Evolutionary conservation across 2,329 filamentous ascomycete genomes (phyloP).

Genomic region (Penicillium sp.): DNA sequence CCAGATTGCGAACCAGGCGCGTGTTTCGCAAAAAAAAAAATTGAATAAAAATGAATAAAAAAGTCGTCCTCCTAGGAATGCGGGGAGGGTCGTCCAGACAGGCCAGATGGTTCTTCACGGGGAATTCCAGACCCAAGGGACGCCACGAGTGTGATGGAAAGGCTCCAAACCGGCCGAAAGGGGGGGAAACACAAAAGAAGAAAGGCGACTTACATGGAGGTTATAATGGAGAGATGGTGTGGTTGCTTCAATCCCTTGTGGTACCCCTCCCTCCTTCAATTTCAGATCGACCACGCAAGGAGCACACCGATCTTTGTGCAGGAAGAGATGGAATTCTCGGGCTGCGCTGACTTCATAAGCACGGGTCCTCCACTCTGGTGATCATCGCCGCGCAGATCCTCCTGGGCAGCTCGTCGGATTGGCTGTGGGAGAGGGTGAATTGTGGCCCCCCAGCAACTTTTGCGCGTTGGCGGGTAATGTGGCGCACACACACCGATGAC

Average conservation of each 20-base stretch:
- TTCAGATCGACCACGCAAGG: constrained; percentile 21
- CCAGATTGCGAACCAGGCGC: constrained; percentile 2
- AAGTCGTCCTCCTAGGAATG: not conserved
- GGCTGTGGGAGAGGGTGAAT: constrained; percentile 7
- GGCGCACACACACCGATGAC: constrained; percentile 4
- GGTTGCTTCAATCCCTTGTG: constrained; percentile 11
- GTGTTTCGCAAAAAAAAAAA: not conserved
- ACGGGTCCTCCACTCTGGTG: constrained; percentile 24
- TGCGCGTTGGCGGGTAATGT: constrained; percentile 17
- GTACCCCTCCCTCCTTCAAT: constrained; percentile 14
- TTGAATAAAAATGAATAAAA: no score
- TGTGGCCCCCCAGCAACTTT: constrained; percentile 10
- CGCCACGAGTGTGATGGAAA: constrained; percentile 6
- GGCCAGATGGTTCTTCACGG: constrained; percentile 2
- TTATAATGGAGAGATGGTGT: constrained; percentile 14
- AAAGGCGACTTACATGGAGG: constrained; percentile 3
- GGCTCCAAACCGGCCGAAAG: constrained; percentile 1
- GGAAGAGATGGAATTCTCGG: constrained; percentile 23
- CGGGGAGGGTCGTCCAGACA: constrained; percentile 2
- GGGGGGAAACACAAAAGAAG: not conserved
- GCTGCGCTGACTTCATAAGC: constrained; percentile 29
- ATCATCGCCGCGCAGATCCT: constrained; percentile 30
- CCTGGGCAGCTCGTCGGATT: constrained; percentile 18
- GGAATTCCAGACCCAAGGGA: not conserved
- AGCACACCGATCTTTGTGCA: constrained; percentile 28